Percentiles rank a stretch among this genome's conserved stretches.
Conservation (phyloP, 148 eudicot species). For the Chenopodium quinoa region DNA sequence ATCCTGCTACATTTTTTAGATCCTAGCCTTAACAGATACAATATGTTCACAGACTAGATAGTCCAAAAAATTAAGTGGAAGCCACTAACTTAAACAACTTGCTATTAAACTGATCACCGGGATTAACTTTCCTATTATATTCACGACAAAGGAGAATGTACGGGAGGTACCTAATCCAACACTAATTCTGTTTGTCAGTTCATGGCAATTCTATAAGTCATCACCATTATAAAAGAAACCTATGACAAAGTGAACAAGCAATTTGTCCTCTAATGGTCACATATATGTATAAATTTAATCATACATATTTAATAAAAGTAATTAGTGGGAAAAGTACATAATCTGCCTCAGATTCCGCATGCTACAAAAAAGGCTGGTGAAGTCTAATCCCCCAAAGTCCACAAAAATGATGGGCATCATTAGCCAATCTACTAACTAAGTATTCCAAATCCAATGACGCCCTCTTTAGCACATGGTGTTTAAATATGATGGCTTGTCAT, state of each 20-base stretch:
- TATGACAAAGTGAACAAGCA: conserved; percentile 13
- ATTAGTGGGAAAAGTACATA: conserved; percentile 16
- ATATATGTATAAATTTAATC: not conserved
- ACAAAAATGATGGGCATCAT: conserved; percentile 8
- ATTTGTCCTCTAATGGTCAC: conserved; percentile 6
- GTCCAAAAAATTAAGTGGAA: conserved; percentile 22
- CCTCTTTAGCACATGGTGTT: conserved; percentile 12
- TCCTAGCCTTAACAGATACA: conserved; percentile 15
- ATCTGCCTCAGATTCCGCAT: conserved; percentile 23
- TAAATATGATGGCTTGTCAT: not conserved
- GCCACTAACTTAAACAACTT: conserved; percentile 27
- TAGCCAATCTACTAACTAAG: conserved; percentile 25
- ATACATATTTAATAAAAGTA: not conserved
- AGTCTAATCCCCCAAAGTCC: conserved; percentile 6
- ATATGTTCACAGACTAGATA: conserved; percentile 19
- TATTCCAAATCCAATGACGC: conserved; percentile 1
- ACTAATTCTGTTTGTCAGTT: conserved; percentile 21
- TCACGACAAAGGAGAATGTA: conserved; percentile 27
- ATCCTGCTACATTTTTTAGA: not conserved
- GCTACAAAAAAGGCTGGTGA: conserved; percentile 26
- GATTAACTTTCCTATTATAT: not conserved
- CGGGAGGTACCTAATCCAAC: conserved; percentile 21
- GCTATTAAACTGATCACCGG: conserved; percentile 3
- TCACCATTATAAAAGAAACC: conserved; percentile 13
- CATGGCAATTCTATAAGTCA: conserved; percentile 8